A percentile compares a stretch with the other conserved stretches of the same genome.
Conservation (phyloP, 441 rosid species). For the Populus tomentosa region DNA sequence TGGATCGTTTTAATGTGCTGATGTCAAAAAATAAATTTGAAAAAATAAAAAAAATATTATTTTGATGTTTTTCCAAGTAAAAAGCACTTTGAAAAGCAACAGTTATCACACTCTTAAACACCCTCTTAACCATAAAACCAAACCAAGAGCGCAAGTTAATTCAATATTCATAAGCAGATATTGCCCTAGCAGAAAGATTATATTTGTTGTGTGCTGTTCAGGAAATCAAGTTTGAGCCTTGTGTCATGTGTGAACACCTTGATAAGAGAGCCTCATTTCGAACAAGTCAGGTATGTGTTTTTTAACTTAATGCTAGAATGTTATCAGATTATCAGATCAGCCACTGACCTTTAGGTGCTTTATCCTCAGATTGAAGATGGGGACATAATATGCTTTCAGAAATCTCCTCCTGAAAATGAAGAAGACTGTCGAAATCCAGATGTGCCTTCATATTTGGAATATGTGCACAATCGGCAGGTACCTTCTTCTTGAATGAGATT, state of each 20-base stretch:
- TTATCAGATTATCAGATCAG: neutral
- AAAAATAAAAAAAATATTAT: too few species aligned
- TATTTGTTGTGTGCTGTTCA: slow-evolving; percentile 29
- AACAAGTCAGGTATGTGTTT: slow-evolving; percentile 60
- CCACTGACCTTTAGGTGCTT: slow-evolving; percentile 5
- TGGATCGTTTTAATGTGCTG: too few species aligned
- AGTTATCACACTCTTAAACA: too few species aligned
- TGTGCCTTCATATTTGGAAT: slow-evolving; percentile 91
- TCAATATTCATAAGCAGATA: neutral
- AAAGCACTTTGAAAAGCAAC: too few species aligned
- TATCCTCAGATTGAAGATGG: slow-evolving; percentile 89
- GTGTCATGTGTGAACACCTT: slow-evolving; percentile 92
- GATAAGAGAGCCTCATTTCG: slow-evolving; percentile 75
- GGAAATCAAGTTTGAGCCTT: slow-evolving; percentile 96
- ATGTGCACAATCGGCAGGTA: slow-evolving; percentile 97
- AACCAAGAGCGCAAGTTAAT: neutral
- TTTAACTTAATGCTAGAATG: slow-evolving; percentile 9
- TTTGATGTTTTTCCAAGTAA: too few species aligned
- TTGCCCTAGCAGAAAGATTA: slow-evolving; percentile 5
- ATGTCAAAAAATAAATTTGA: too few species aligned
- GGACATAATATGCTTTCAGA: slow-evolving; percentile 94
- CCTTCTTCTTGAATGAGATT: slow-evolving; percentile 2
- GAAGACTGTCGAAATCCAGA: slow-evolving; percentile 63
- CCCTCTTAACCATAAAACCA: too few species aligned
- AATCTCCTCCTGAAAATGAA: slow-evolving; percentile 47